Conservation (phyloP, 164 flowering plant genomes). For the Sedum album region DNA sequence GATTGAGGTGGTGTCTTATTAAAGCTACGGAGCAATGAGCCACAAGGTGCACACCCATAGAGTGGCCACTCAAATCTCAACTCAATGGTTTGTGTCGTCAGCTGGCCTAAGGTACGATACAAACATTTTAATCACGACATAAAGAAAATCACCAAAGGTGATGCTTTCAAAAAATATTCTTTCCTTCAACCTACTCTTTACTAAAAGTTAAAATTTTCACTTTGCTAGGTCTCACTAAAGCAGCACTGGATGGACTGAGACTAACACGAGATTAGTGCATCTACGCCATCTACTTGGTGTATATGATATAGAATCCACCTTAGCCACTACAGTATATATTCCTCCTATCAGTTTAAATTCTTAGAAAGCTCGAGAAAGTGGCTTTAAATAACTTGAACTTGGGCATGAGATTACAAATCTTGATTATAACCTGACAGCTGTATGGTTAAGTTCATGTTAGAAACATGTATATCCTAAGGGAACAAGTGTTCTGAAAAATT, state of each 20-base stretch:
- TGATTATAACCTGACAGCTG: no score
- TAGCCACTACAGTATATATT: not conserved
- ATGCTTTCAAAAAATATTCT: no score
- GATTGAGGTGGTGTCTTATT: not conserved
- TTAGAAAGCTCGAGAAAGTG: no score
- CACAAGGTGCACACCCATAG: not conserved
- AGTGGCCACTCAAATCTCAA: constrained; percentile 1
- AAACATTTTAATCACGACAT: not conserved
- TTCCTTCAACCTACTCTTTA: not conserved
- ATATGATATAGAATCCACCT: not conserved
- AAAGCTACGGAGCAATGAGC: not conserved
- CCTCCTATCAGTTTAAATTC: not conserved
- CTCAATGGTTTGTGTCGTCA: not conserved
- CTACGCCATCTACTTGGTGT: not conserved
- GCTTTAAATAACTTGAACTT: no score
- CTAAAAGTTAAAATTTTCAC: not conserved
- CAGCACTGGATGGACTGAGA: not conserved
- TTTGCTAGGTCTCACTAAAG: not conserved
- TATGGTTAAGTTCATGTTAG: no score
- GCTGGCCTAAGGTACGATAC: not conserved
- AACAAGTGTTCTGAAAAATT: no score
- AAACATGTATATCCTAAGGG: no score
- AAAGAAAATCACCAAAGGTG: not conserved
- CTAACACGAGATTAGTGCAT: not conserved
- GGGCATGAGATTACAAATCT: no score